Conservation (phyloP, 371 early-diverging fungal genomes). For the Syncephalastrum sp. region DNA sequence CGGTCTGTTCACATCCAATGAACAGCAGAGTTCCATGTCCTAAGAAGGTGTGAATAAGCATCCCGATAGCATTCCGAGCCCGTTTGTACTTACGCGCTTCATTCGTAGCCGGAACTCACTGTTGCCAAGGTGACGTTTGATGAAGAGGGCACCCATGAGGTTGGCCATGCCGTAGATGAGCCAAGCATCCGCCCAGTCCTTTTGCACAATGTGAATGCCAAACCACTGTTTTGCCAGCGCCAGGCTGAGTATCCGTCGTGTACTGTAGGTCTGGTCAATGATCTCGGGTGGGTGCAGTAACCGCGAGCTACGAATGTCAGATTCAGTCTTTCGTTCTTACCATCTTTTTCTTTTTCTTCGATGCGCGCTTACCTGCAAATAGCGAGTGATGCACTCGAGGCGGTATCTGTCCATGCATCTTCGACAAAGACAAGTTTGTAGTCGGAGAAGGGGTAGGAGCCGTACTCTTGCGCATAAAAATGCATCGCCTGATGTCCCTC, state of each 20-base stretch:
- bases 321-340: neutral
- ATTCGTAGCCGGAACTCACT: conserved; percentile 88
- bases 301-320: conserved; percentile 44
- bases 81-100: conserved; percentile 53
- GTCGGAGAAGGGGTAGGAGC: conserved; percentile 84
- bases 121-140: conserved; percentile 79
- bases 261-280: conserved; percentile 87
- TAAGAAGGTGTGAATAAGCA: conserved; percentile 11
- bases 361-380: conserved; percentile 49
- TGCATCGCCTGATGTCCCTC: conserved; percentile 60
- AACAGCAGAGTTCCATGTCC: conserved; percentile 84
- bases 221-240: conserved; percentile 92
- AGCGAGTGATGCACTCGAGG: conserved; percentile 71
- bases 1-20: conserved; percentile 83
- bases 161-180: conserved; percentile 80
- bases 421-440: conserved; percentile 92
- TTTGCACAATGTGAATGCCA: conserved; percentile 83
- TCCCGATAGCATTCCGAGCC: neutral
- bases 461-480: conserved; percentile 83
- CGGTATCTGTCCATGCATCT: conserved; percentile 64
- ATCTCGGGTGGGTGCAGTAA: conserved; percentile 71
- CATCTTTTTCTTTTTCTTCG: neutral
- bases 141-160: conserved; percentile 71
- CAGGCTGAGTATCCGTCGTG: conserved; percentile 69
- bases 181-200: conserved; percentile 88